Evolutionary conservation across 495 filamentous ascomycete species (phyloP).

Genomic region (Penicillium macrosclerotiorum): DNA sequence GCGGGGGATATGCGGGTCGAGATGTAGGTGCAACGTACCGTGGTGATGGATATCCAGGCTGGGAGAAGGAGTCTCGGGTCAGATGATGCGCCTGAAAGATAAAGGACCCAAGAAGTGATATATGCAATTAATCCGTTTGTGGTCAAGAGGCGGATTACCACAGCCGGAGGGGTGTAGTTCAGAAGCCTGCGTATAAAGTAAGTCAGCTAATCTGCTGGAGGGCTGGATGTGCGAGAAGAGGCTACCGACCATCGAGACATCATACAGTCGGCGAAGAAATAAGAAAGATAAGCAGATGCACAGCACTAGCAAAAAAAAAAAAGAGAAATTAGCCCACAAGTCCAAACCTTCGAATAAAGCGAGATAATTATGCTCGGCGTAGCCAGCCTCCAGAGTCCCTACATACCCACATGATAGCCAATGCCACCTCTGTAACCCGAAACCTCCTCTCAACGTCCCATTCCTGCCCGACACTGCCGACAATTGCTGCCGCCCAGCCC

Average conservation of each 20-base stretch:
- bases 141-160: constrained; percentile 78
- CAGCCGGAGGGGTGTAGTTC: constrained; percentile 82
- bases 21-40: constrained; percentile 43
- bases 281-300: constrained; percentile 81
- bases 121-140: constrained; percentile 78
- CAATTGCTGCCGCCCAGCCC: constrained; percentile 45
- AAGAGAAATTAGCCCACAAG: constrained; percentile 1
- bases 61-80: constrained; percentile 78
- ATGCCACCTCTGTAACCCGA: constrained; percentile 70
- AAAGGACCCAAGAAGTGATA: constrained; percentile 75
- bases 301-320: constrained; percentile 54
- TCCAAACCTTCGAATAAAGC: too few species aligned
- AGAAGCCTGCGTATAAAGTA: constrained; percentile 60
- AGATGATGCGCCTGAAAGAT: constrained; percentile 69
- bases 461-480: constrained; percentile 44
- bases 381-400: neutral
- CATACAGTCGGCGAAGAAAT: constrained; percentile 87
- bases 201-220: too few species aligned
- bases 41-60: constrained; percentile 83
- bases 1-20: neutral
- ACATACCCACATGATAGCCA: constrained; percentile 83
- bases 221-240: neutral
- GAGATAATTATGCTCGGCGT: too few species aligned
- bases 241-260: constrained; percentile 80
- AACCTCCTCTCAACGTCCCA: constrained; percentile 58